Percentiles rank a stretch among this genome's conserved stretches.
phyloP scores from a whole-genome alignment of 2,329 filamentous ascomycete genomes.

The Verticillium dahliae region DNA sequence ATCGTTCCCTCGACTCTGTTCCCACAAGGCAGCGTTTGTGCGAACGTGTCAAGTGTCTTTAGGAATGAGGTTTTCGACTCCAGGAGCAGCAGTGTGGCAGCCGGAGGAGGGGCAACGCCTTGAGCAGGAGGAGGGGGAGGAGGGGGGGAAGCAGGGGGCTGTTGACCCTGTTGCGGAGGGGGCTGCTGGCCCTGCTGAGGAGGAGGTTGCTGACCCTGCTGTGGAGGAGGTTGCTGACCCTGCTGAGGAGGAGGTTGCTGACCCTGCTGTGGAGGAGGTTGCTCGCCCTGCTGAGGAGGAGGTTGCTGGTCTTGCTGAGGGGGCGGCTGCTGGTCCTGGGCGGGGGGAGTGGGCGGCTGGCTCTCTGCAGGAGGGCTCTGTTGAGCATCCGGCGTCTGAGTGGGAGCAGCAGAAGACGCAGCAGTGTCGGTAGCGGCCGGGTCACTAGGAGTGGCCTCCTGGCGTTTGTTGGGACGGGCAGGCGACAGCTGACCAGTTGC shows the following conservation, averaged over 20 bases:
- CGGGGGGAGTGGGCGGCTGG: background rate
- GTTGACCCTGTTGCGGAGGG: background rate
- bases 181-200: background rate
- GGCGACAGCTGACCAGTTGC: conserved; percentile 7
- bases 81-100: conserved; percentile 13
- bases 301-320: background rate
- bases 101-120: conserved; percentile 2
- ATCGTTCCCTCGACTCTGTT: too few relatives aligned
- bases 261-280: background rate
- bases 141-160: background rate
- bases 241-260: background rate
- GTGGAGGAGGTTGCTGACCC: background rate
- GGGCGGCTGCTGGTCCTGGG: background rate
- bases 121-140: background rate
- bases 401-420: background rate
- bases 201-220: background rate
- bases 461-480: conserved; percentile 6
- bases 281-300: background rate
- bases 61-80: too few relatives aligned
- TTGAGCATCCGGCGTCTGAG: background rate
- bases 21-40: too few relatives aligned
- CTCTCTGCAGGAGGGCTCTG: background rate
- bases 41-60: too few relatives aligned
- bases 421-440: background rate
- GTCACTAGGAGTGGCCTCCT: conserved; percentile 1